Conservation (phyloP, 2,329 filamentous ascomycete species). For the Cordyceps farinosa region DNA sequence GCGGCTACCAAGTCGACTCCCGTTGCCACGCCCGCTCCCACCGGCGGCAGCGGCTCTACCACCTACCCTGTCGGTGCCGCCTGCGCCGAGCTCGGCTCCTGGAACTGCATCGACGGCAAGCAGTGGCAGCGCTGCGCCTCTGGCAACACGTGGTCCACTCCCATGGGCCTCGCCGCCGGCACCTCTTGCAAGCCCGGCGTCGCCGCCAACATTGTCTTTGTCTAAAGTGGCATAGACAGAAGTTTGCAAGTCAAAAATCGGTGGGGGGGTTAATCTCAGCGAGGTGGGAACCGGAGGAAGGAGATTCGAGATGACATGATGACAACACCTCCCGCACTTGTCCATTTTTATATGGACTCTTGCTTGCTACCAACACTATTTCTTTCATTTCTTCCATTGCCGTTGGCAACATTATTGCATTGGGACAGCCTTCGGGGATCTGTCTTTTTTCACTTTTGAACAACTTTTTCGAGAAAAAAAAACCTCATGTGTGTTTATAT, state of each 20-base stretch:
- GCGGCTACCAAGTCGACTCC: slow-evolving; percentile 23
- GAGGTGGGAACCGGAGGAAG: background rate
- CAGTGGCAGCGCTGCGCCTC: slow-evolving; percentile 62
- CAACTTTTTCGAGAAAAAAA: background rate
- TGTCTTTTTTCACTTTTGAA: background rate
- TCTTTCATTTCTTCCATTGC: slow-evolving; percentile 1
- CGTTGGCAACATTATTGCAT: background rate
- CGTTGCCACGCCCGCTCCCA: slow-evolving; percentile 5
- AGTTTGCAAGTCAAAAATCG: background rate
- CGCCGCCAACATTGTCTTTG: slow-evolving; percentile 25
- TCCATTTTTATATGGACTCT: background rate
- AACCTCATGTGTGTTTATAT: slow-evolving; percentile 4
- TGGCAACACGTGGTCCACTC: slow-evolving; percentile 47
- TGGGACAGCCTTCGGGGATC: background rate
- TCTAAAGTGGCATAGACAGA: background rate
- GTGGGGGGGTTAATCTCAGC: background rate
- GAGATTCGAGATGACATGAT: background rate
- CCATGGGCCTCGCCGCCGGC: slow-evolving; percentile 49
- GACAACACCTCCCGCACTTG: background rate
- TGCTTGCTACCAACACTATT: background rate
- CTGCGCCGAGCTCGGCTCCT: slow-evolving; percentile 53
- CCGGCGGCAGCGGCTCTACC: slow-evolving; percentile 20
- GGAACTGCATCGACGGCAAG: slow-evolving; percentile 55
- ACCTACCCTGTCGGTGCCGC: slow-evolving; percentile 35
- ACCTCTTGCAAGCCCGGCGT: slow-evolving; percentile 44